These are phyloP conservation scores for Lithospermum erythrorhizon DNA, from an alignment of 257 asterid species.

Conservation along the genomic window DNA sequence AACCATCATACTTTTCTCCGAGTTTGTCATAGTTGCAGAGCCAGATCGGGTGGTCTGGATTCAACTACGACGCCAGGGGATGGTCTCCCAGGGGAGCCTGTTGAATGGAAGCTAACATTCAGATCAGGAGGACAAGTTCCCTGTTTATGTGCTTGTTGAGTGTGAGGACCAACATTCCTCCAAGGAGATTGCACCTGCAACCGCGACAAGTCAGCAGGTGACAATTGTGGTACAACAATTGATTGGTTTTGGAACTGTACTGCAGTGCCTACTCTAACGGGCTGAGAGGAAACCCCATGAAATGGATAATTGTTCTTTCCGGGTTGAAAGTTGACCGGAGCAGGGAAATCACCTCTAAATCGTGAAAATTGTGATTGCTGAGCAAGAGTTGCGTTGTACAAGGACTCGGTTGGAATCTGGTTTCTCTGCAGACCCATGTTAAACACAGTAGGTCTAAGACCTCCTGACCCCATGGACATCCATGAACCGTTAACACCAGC, in stretches of 20 bases:
- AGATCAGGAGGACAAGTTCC: constrained; percentile 71
- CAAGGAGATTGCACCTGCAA: constrained; percentile 51
- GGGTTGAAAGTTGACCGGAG: constrained; percentile 30
- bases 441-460: constrained; percentile 40
- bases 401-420: constrained; percentile 43
- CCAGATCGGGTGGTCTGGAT: constrained; percentile 97
- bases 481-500: constrained; percentile 77
- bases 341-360: constrained; percentile 41
- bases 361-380: constrained; percentile 38
- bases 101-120: constrained; percentile 75
- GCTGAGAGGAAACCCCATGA: constrained; percentile 51
- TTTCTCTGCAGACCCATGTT: constrained; percentile 29
- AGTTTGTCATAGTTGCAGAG: constrained; percentile 68
- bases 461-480: constrained; percentile 89
- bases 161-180: constrained; percentile 42
- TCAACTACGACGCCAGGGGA: constrained; percentile 51
- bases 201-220: constrained; percentile 54
- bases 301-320: constrained; percentile 30
- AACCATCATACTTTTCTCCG: background rate
- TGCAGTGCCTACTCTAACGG: constrained; percentile 35
- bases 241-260: constrained; percentile 47
- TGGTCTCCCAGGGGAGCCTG: constrained; percentile 74
- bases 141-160: constrained; percentile 54
- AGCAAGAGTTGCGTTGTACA: constrained; percentile 41
- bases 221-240: constrained; percentile 49